Base-by-base conservation (phyloP, 2,329 filamentous ascomycete genomes). In the Fusarium sulawesiense region DNA sequence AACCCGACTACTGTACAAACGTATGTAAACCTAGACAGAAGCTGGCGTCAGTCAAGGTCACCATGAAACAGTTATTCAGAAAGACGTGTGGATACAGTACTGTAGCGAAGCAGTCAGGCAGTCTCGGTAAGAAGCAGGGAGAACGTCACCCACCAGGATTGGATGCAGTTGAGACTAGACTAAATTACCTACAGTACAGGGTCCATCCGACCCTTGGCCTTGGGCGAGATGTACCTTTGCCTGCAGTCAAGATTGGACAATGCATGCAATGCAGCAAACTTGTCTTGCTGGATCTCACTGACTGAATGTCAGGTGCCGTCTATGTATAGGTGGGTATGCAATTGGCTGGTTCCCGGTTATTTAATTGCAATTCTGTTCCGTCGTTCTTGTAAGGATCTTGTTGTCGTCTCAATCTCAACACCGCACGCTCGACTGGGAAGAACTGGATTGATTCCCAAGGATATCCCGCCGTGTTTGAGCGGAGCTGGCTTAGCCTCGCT, bases 21-120 rank as follows among this genome's bases (percentile, higher is more conserved):
- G 45, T 65, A 29, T 32, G n/a, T 37, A 25, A 23, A 14, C 57
- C 57, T 40, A 40, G 10, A 41, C 49, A 47, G 57, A 51, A 49
- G 21, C 60, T 56, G 65, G 68, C 65, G 60, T 71, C 63, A 68
- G 63, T 62, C 46, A 50, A 64, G 55, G 48, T 68, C 27, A 64
- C 62, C 45, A 48, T 67, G 46, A 64, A 64, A 59, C 60, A 12
- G 47, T 72, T 72, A 30, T 68, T 73, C 44, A 56, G 47, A 64
- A 56, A 64, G 54, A 27, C 50, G 62, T 21, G 32, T 60, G 47
- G 62, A 23, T 23, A 47, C 29, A 30, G 29, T 30, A 29, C 29
- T 29, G 37, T 13, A 29, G 29, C 29, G 12, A 29, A 29, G 29
- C 11, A 29, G 29, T 29, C 29, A 29, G 29, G 29, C 55, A 46